A percentile compares a stretch with the other conserved stretches of the same genome.
These are phyloP conservation scores for Debaryomycetaceae sp. DNA, from an alignment of 1,139 yeast species.

Conservation along the genomic window DNA sequence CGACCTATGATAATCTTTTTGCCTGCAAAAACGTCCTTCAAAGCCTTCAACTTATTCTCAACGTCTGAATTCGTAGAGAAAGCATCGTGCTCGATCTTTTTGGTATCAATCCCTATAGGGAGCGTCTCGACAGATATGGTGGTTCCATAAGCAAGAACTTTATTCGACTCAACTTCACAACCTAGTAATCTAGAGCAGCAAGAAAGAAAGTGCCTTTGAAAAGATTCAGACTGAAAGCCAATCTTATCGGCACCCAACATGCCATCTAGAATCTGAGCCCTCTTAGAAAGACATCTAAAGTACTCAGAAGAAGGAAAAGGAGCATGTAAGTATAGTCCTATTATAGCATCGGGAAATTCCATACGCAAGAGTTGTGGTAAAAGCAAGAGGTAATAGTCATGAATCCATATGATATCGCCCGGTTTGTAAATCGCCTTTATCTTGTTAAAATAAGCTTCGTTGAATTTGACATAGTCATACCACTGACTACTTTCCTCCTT, in stretches of 20 bases:
- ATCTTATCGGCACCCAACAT: slow-evolving; percentile 85
- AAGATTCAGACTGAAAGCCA: slow-evolving; percentile 82
- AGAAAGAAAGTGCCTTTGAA: slow-evolving; percentile 85
- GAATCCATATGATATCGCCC: slow-evolving; percentile 94
- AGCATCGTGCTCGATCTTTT: slow-evolving; percentile 58
- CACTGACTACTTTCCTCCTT: slow-evolving; percentile 75
- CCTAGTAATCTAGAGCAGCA: slow-evolving; percentile 84
- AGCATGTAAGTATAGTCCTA: slow-evolving; percentile 81
- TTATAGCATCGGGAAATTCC: slow-evolving; percentile 75
- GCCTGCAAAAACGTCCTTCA: slow-evolving; percentile 66
- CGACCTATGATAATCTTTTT: slow-evolving; percentile 80
- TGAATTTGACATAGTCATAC: slow-evolving; percentile 86
- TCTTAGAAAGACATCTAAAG: slow-evolving; percentile 80
- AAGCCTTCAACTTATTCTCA: slow-evolving; percentile 41
- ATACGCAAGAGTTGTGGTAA: slow-evolving; percentile 84
- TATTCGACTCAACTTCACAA: slow-evolving; percentile 54
- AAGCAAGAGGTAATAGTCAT: slow-evolving; percentile 82
- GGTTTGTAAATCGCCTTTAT: slow-evolving; percentile 71
- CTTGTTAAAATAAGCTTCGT: slow-evolving; percentile 83
- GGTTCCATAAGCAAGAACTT: slow-evolving; percentile 73
- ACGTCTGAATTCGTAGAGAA: slow-evolving; percentile 28
- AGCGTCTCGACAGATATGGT: slow-evolving; percentile 68
- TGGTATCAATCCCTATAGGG: slow-evolving; percentile 85
- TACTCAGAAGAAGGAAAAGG: slow-evolving; percentile 98
- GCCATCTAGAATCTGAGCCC: slow-evolving; percentile 81